Base-by-base conservation (phyloP, 306 rosid species). In the Casuarina glauca region DNA sequence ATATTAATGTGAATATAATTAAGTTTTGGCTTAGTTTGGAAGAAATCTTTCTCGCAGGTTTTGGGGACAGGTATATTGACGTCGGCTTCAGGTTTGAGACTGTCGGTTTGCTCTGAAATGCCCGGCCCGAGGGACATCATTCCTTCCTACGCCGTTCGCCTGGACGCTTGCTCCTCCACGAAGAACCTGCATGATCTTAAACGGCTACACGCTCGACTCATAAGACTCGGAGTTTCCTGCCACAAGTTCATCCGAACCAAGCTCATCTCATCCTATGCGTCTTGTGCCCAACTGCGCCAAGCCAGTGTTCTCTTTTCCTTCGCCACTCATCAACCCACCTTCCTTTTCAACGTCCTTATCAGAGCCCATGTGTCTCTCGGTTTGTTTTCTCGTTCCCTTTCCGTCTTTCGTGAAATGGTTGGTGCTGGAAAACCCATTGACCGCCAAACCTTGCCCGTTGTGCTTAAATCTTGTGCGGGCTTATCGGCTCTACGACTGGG, bases 261-360 rank as follows among this genome's bases (percentile, higher is more conserved):
- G 81, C 90, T 92, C 17, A 77, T 87, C 17, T 81, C 76, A 51
- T 80, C 86, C 75, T 90, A 92, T 63, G 93, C 97, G 70, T 87
- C 87, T 0, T 88, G 90, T 69, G 52, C 80, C 61, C 95, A 84
- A 50, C 74, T 90, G 35, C 88, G 35, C 63, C 78, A 90, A 78
- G 87, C 93, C 53, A 75, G 50, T 58, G n/a, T 79, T 54, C 76
- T 92, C 41, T 90, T 92, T 80, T 79, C 85, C 69, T 86, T 90
- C 85, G 74, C 89, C 58, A 76, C 71, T 84, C 93, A 91, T 55
- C 80, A 57, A 81, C 87, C 93, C 68, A 87, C 91, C 53, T 92
- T 87, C 61, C 90, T 92, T 42, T 92, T 82, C 69, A 92, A 92
- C 82, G 75, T 90, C 36, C 86, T 90, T 49, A 87, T 92, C 67